A percentile compares a stretch with the other conserved stretches of the same genome.
These are phyloP conservation scores for Cryptosporidium meleagridis DNA, from an alignment of 169 alveolate species.

Conservation along the genomic window DNA sequence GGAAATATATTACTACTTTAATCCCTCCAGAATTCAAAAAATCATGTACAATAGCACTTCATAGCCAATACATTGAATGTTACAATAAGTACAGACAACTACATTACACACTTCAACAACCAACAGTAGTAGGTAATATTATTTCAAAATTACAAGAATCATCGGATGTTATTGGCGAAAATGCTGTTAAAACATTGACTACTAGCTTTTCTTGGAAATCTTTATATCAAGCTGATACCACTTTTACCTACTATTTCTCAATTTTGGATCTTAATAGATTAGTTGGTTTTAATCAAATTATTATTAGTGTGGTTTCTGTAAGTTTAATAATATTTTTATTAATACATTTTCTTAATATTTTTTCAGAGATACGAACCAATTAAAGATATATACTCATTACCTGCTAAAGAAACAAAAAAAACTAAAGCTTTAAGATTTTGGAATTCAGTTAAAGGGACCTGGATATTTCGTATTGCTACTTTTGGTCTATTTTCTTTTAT, in stretches of 20 bases:
- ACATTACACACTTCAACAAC: constrained; percentile 70
- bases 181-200: constrained; percentile 17
- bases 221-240: constrained; percentile 63
- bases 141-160: constrained; percentile 33
- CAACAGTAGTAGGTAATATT: constrained; percentile 35
- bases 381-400: constrained; percentile 39
- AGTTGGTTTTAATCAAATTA: constrained; percentile 55
- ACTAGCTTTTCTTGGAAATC: constrained; percentile 72
- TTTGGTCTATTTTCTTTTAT: constrained; percentile 66
- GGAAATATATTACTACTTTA: constrained; percentile 27
- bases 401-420: constrained; percentile 62
- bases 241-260: constrained; percentile 59
- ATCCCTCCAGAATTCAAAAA: constrained; percentile 49
- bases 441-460: constrained; percentile 59
- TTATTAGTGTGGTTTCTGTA: constrained; percentile 43
- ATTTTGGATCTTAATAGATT: constrained; percentile 47
- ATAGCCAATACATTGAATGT: constrained; percentile 51
- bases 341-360: background rate
- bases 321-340: background rate
- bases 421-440: constrained; percentile 52
- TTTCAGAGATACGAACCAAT: constrained; percentile 60
- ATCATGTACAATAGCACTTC: constrained; percentile 57
- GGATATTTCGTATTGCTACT: constrained; percentile 57
- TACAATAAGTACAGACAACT: constrained; percentile 48
- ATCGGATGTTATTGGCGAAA: constrained; percentile 59